Evolutionary conservation across 345 rosid species (phyloP), one percentile per base, ranked within the genome.

Genomic region (Populus deltoides): DNA sequence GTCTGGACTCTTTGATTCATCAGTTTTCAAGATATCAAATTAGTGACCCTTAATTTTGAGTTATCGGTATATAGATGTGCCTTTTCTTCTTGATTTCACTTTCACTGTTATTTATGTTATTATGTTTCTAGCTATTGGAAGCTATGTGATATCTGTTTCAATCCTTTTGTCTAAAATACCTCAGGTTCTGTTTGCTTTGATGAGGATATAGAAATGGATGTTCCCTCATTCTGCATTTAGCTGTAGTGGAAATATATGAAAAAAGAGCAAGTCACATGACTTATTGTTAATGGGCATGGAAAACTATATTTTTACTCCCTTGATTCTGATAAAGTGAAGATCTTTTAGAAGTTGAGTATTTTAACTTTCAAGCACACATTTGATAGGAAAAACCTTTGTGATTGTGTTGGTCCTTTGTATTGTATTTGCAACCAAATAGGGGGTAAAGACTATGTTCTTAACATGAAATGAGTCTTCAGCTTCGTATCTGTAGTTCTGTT

Each of bases 41-140:
- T 25, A 9, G 47, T 36, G 72, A 78, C 36, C 70, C 70, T 69
- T 77, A 70, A 45, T 70, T 70, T 70, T 35, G 33, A 55, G 62
- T 22, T 55, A 2, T n/a, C 29, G 41, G 29, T 70, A 12, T 6
- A 65, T 66, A 66, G 66, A 27, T 55, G 68, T 29, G 18, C 39
- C 63, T 55, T 73, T 51, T 36, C 38, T 73, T 59, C 24, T 57
- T 79, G 61, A 47, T 74, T 74, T 59, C 33, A 45, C 38, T 18
- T 80, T 24, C 27, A 16, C 35, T 69, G n/a, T 45, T 70, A 18
- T 41, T 55, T n/a, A 53, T 39, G 68, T 55, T 73, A 12, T 36
- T 20, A 5, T 6, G 66, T 45, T 29, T 68, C 49, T n/a, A 8
- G 61, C 73, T 57, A 57, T 20, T 55, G 49, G 22, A 53, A 41